These are phyloP conservation scores for Cephaloascus albidus DNA, from an alignment of 805 yeast genomes.

Conservation along the genomic window DNA sequence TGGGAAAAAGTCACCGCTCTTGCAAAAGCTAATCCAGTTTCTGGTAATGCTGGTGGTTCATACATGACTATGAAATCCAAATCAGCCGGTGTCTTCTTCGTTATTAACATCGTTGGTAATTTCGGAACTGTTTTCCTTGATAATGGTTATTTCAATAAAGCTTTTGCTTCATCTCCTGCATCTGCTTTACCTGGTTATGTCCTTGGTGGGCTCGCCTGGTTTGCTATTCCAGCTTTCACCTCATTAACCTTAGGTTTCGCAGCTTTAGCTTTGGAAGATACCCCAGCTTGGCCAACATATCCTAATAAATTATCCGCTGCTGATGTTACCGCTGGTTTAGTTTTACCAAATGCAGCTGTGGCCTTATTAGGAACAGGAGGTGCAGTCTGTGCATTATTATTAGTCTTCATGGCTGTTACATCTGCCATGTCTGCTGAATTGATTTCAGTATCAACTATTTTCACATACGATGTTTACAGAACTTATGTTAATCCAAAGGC, in stretches of 20 bases:
- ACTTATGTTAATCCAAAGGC: slow-evolving; percentile 75
- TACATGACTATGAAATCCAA: slow-evolving; percentile 82
- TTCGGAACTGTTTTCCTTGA: slow-evolving; percentile 85
- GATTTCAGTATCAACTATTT: slow-evolving; percentile 77
- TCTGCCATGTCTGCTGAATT: slow-evolving; percentile 89
- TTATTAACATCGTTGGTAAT: slow-evolving; percentile 79
- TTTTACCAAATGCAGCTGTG: slow-evolving; percentile 69
- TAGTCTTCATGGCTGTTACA: slow-evolving; percentile 88
- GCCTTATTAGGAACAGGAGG: slow-evolving; percentile 84
- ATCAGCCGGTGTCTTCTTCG: slow-evolving; percentile 83
- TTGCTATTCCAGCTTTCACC: slow-evolving; percentile 76
- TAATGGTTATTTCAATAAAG: slow-evolving; percentile 84
- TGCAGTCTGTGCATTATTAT: slow-evolving; percentile 69
- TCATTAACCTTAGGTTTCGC: slow-evolving; percentile 87
- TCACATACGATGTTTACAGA: slow-evolving; percentile 81
- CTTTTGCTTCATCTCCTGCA: slow-evolving; percentile 76
- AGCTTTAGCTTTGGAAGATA: slow-evolving; percentile 60
- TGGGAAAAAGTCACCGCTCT: slow-evolving; percentile 64
- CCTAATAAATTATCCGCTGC: slow-evolving; percentile 56
- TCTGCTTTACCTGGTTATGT: slow-evolving; percentile 84
- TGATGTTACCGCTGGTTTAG: slow-evolving; percentile 77
- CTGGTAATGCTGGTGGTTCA: slow-evolving; percentile 79
- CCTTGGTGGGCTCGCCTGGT: slow-evolving; percentile 86
- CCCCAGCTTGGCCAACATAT: slow-evolving; percentile 72
- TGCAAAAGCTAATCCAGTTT: slow-evolving; percentile 54